Base-by-base conservation (phyloP, 345 rosid species). In the Euclidium syriacum region DNA sequence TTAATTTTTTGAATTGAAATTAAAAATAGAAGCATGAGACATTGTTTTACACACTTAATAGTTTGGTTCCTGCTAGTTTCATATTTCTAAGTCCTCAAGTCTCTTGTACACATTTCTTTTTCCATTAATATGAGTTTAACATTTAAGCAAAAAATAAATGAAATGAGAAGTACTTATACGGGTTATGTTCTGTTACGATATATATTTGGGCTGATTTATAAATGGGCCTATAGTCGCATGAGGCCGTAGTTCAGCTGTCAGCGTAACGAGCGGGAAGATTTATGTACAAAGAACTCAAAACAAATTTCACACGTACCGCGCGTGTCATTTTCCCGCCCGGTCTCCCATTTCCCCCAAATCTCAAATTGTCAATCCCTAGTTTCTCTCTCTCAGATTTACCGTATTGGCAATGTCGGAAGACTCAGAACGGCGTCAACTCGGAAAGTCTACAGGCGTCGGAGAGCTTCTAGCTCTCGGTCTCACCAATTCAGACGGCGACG, bases 281-380 rank as follows among this genome's bases (percentile, higher is more conserved):
- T 39, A 16, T 36, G 29, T 29, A 22, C 64, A 10, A 38, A 70
- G n/a, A 7, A 54, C 46, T 48, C 46, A 29, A 71, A 64, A 47
- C 47, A 25, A 14, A 49, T n/a, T 33, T 50, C 70, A 64, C 70
- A 40, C 14, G 53, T 20, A 33, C 10, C 59, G 43, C 76, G 65
- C 72, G 76, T 59, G 76, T 59, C 62, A 35, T 26, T 36, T 36
- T 65, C 76, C 76, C 76, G 76, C 76, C 66, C 44, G 9, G 41
- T 65, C 46, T 29, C 19, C 63, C 27, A 52, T 65, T 50, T 12
- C 32, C 65, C 71, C 71, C 63, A 56, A 71, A 47, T 58, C 61
- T 43, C 20, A 58, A 50, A 64, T 23, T 50, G 16, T 11, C 32
- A 23, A 64, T 10, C 75, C 75, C 71, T 65, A 50, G 35, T 26